These are phyloP conservation scores for Verticillium nonalfalfae DNA, from an alignment of 2,329 filamentous ascomycete genomes.

Conservation along the genomic window DNA sequence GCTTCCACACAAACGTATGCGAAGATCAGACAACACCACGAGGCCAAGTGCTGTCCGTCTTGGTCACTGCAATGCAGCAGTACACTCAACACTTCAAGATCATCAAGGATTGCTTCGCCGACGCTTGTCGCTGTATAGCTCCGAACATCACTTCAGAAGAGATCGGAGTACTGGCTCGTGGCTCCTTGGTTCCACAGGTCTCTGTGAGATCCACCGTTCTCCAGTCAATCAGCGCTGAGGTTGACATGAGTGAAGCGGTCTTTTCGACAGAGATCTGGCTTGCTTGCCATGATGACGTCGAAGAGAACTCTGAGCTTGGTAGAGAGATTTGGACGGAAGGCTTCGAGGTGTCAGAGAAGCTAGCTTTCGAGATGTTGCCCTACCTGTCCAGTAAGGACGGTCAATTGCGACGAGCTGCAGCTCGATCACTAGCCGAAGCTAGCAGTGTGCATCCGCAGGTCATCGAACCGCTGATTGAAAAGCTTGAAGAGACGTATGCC, in stretches of 20 bases:
- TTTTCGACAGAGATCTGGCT: conserved; percentile 93
- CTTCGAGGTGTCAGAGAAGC: conserved; percentile 60
- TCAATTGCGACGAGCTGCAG: conserved; percentile 77
- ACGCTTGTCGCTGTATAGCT: conserved; percentile 78
- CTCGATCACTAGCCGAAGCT: conserved; percentile 72
- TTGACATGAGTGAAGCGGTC: conserved; percentile 81
- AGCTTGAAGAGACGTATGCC: conserved; percentile 65
- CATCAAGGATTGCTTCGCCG: conserved; percentile 85
- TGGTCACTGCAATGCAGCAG: conserved; percentile 78
- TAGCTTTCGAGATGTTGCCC: conserved; percentile 62
- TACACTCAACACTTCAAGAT: conserved; percentile 94
- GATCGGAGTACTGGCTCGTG: conserved; percentile 68
- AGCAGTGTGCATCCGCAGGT: conserved; percentile 53
- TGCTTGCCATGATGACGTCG: conserved; percentile 82
- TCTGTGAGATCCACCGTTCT: conserved; percentile 79
- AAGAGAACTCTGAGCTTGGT: conserved; percentile 79
- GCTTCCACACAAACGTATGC: conserved; percentile 80
- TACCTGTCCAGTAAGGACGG: conserved; percentile 77
- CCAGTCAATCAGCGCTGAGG: conserved; percentile 83
- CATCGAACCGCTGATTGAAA: conserved; percentile 55
- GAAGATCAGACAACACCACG: conserved; percentile 71
- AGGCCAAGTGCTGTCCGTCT: conserved; percentile 60
- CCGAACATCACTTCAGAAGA: conserved; percentile 71
- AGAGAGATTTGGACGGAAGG: conserved; percentile 91
- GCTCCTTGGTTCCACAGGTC: conserved; percentile 70